phyloP scores from a whole-genome alignment of 805 yeast species.

The Kodamaea nitidulidarum region DNA sequence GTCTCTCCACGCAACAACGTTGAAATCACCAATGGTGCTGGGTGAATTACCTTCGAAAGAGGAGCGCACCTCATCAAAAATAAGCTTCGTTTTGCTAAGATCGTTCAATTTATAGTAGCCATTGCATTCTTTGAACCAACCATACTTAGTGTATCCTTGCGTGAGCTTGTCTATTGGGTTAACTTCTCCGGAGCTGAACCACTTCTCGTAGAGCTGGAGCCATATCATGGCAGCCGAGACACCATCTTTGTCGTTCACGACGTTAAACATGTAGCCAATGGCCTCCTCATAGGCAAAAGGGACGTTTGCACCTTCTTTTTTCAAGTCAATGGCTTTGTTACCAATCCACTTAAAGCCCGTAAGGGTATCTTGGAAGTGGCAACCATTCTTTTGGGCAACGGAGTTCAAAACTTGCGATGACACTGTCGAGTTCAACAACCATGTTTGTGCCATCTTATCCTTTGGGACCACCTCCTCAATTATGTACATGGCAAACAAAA shows the following conservation, averaged over 20 bases:
- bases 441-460: constrained; percentile 33
- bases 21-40: constrained; percentile 49
- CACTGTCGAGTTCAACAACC: constrained; percentile 82
- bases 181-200: constrained; percentile 39
- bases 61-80: constrained; percentile 52
- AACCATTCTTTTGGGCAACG: constrained; percentile 61
- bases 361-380: constrained; percentile 71
- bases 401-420: constrained; percentile 76
- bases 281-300: constrained; percentile 97
- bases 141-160: constrained; percentile 60
- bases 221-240: constrained; percentile 74
- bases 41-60: constrained; percentile 37
- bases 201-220: constrained; percentile 58
- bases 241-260: constrained; percentile 91
- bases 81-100: constrained; percentile 44
- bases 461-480: constrained; percentile 31
- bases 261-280: constrained; percentile 85
- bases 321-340: constrained; percentile 73
- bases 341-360: constrained; percentile 99
- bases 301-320: constrained; percentile 57
- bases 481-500: constrained; percentile 68
- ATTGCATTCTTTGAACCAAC: constrained; percentile 79
- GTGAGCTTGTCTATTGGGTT: constrained; percentile 51
- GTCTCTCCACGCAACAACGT: constrained; percentile 72
- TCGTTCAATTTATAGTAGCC: constrained; percentile 75